phyloP scores from a whole-genome alignment of 2,329 filamentous ascomycete species.

The Exophiala phaeomuriformis region DNA sequence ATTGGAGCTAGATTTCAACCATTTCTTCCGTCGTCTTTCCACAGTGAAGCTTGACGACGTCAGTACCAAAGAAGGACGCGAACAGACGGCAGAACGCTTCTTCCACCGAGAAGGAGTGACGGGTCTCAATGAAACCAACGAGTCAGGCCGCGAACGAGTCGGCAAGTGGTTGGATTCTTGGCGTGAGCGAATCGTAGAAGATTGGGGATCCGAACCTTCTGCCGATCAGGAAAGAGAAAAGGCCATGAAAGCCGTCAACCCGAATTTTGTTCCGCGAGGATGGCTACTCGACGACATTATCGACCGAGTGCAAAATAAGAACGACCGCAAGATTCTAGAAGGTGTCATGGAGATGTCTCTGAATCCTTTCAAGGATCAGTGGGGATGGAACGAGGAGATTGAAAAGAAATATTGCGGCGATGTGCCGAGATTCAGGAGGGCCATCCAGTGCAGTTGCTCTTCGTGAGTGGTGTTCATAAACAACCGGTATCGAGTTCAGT shows the following conservation, averaged over 20 bases:
- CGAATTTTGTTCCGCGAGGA: slow-evolving; percentile 81
- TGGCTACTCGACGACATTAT: slow-evolving; percentile 96
- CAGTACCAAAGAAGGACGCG: slow-evolving; percentile 56
- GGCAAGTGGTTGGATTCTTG: slow-evolving; percentile 76
- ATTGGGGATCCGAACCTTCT: slow-evolving; percentile 55
- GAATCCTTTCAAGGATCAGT: slow-evolving; percentile 72
- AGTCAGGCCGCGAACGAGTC: slow-evolving; percentile 59
- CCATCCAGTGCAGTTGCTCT: slow-evolving; percentile 92
- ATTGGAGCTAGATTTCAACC: slow-evolving; percentile 83
- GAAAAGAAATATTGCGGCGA: slow-evolving; percentile 79
- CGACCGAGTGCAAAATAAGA: slow-evolving; percentile 72
- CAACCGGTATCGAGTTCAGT: not conserved
- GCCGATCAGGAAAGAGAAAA: slow-evolving; percentile 57
- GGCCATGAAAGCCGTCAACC: slow-evolving; percentile 81
- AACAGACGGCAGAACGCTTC: slow-evolving; percentile 62
- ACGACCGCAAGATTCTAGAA: slow-evolving; percentile 69
- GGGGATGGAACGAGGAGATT: slow-evolving; percentile 57
- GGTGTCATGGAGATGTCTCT: slow-evolving; percentile 75
- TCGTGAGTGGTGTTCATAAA: slow-evolving; percentile 40
- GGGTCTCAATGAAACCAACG: slow-evolving; percentile 52
- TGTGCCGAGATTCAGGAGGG: slow-evolving; percentile 67
- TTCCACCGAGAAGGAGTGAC: slow-evolving; percentile 69
- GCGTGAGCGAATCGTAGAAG: slow-evolving; percentile 62
- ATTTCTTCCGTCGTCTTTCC: slow-evolving; percentile 79
- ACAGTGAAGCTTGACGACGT: slow-evolving; percentile 56